Conservation (phyloP, 2,329 filamentous ascomycete genomes). For the Penicillium vulpinum region DNA sequence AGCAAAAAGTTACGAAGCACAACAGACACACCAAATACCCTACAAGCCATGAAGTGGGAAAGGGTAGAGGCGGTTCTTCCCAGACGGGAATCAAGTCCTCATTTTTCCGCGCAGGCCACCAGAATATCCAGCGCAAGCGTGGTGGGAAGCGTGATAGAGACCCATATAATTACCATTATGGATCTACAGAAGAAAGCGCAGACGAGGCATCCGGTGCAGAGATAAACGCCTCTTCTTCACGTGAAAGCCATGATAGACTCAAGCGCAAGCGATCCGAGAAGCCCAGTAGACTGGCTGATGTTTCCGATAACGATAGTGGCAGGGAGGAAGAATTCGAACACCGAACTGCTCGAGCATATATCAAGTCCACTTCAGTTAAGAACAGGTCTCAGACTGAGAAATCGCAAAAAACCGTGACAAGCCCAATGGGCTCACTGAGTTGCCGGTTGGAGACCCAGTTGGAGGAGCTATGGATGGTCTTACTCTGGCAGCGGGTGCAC, state of each 20-base stretch:
- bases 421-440: not conserved
- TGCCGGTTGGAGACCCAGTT: not conserved
- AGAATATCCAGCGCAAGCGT: not conserved
- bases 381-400: not conserved
- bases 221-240: not conserved
- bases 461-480: not conserved
- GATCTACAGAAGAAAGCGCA: not conserved
- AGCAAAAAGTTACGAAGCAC: not conserved
- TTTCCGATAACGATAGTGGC: not conserved
- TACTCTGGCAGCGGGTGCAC: not conserved
- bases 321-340: not conserved
- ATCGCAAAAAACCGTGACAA: not conserved
- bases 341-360: too few species aligned
- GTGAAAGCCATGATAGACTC: not conserved
- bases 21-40: not conserved
- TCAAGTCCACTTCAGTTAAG: not conserved
- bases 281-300: not conserved
- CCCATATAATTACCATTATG: too few species aligned
- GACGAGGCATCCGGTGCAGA: not conserved
- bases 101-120: too few species aligned
- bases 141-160: not conserved
- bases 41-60: not conserved
- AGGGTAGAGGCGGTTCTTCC: not conserved
- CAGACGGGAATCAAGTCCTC: not conserved
- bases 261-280: not conserved